Conservation (phyloP, 139 green algal species). For the Chlamydomonas eustigma region DNA sequence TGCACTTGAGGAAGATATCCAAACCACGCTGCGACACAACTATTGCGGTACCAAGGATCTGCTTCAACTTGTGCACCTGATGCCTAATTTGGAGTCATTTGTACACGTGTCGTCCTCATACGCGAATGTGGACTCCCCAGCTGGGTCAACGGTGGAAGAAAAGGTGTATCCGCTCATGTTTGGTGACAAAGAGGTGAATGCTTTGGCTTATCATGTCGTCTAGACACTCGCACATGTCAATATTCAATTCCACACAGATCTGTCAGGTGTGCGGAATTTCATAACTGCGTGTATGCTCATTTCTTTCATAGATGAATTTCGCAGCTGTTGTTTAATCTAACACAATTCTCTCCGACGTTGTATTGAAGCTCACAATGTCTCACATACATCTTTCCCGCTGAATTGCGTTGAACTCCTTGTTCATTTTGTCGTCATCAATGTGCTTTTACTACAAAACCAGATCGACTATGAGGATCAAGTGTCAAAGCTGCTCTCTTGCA, state of each 20-base stretch:
- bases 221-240: slow-evolving; percentile 25
- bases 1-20: slow-evolving; percentile 46
- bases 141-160: slow-evolving; percentile 31
- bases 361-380: no score
- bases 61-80: not conserved
- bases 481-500: not conserved
- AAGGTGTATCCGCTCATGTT: slow-evolving; percentile 43
- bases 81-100: slow-evolving; percentile 7
- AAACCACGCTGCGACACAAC: slow-evolving; percentile 47
- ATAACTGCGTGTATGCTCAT: no score
- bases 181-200: slow-evolving; percentile 39
- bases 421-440: no score
- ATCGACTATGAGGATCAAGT: not conserved
- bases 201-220: not conserved
- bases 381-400: no score
- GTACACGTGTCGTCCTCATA: slow-evolving; percentile 41
- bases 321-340: no score
- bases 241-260: no score
- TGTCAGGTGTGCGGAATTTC: no score
- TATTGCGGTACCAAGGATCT: slow-evolving; percentile 23
- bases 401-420: no score
- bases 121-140: slow-evolving; percentile 36
- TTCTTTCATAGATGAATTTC: no score
- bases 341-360: no score
- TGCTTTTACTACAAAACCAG: no score